Evolutionary conservation across 129 eudicot genomes (phyloP).

Genomic region (Flaveria linearis): DNA sequence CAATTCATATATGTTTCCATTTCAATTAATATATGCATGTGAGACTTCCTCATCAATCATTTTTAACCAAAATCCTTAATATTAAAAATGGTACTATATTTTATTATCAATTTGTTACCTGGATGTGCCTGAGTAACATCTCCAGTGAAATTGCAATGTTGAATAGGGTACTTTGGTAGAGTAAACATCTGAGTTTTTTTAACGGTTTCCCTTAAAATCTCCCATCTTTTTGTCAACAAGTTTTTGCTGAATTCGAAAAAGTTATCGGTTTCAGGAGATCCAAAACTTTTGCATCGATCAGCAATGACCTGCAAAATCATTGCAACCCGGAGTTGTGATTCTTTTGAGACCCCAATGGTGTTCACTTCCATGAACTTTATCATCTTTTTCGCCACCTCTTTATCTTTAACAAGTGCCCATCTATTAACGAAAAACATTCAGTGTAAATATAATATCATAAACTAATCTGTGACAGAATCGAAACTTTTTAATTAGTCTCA

Average conservation of each 20-base stretch:
- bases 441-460: neutral
- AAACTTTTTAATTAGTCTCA: no score
- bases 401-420: conserved; percentile 93
- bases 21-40: neutral
- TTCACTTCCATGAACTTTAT: conserved; percentile 52
- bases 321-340: conserved; percentile 76
- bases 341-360: conserved; percentile 89
- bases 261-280: conserved; percentile 32
- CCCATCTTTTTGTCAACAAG: conserved; percentile 71
- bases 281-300: conserved; percentile 50
- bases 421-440: conserved; percentile 29
- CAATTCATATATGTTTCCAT: neutral
- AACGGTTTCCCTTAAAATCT: conserved; percentile 50
- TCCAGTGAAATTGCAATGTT: conserved; percentile 56
- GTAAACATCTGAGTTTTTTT: conserved; percentile 34
- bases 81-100: neutral
- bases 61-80: neutral
- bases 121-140: conserved; percentile 54
- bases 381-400: conserved; percentile 73
- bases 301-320: conserved; percentile 60
- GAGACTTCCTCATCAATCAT: neutral
- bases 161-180: conserved; percentile 51
- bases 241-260: conserved; percentile 49
- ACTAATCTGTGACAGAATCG: neutral
- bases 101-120: conserved; percentile 39